Evolutionary conservation across 495 filamentous ascomycete species (phyloP).

Genomic region (Trichoderma parareesei): DNA sequence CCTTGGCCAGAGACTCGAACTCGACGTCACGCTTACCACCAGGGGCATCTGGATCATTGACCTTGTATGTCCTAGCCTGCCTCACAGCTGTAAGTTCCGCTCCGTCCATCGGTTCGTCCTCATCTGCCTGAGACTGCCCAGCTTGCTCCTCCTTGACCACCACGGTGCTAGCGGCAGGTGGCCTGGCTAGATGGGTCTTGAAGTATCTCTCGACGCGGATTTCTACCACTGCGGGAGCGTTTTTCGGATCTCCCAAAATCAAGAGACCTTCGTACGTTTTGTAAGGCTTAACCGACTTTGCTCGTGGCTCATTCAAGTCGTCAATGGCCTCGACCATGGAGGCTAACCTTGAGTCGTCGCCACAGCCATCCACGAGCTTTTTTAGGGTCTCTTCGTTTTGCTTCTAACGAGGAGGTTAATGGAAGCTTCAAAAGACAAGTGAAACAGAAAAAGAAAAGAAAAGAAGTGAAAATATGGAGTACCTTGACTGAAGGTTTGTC

Average conservation of each 20-base stretch:
- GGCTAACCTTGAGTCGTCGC: conserved; percentile 58
- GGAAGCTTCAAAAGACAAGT: not conserved
- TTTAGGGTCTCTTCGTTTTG: conserved; percentile 62
- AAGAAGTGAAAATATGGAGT: not conserved
- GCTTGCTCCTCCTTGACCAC: conserved; percentile 43
- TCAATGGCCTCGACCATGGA: conserved; percentile 79
- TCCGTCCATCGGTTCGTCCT: conserved; percentile 34
- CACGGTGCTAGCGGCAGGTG: conserved; percentile 68
- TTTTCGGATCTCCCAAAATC: conserved; percentile 65
- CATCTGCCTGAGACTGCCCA: conserved; percentile 40
- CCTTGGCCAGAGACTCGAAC: conserved; percentile 77
- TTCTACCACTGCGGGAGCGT: conserved; percentile 66
- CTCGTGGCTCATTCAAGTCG: conserved; percentile 57
- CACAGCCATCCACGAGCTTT: conserved; percentile 49
- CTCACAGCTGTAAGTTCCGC: conserved; percentile 49
- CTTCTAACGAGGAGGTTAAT: conserved; percentile 1
- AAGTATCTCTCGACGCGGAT: conserved; percentile 90
- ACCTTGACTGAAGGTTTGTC: conserved; percentile 67
- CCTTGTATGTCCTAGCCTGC: conserved; percentile 67
- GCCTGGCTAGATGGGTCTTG: conserved; percentile 65
- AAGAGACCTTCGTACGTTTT: conserved; percentile 72
- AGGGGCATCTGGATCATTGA: conserved; percentile 61
- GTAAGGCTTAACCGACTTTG: conserved; percentile 65
- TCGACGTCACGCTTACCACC: conserved; percentile 81
- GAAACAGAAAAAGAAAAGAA: not conserved